Conservation (phyloP, 345 rosid species). For the Isatis tinctoria region DNA sequence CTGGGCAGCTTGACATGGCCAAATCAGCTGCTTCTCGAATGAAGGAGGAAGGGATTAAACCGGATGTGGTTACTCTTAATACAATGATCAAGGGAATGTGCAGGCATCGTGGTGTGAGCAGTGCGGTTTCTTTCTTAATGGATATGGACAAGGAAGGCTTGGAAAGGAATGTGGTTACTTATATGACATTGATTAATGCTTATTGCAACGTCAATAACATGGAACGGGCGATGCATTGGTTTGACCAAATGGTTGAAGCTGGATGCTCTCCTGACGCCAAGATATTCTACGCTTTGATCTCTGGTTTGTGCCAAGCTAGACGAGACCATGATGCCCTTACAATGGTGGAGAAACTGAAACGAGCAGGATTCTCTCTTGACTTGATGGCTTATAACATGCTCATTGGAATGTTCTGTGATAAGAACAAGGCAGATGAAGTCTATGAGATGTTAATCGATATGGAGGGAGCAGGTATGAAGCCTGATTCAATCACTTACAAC, state of each 20-base stretch:
- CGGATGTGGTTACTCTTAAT: slow-evolving; percentile 48
- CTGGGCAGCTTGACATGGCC: slow-evolving; percentile 50
- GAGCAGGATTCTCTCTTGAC: slow-evolving; percentile 51
- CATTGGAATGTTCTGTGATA: slow-evolving; percentile 51
- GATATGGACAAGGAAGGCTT: slow-evolving; percentile 47
- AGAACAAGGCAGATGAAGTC: slow-evolving; percentile 44
- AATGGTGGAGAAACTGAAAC: slow-evolving; percentile 41
- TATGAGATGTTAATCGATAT: slow-evolving; percentile 46
- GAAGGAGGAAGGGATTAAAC: slow-evolving; percentile 42
- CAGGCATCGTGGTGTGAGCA: slow-evolving; percentile 41
- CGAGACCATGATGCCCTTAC: slow-evolving; percentile 47
- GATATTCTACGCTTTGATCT: slow-evolving; percentile 49
- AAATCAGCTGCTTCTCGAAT: slow-evolving; percentile 42
- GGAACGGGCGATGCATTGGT: slow-evolving; percentile 45
- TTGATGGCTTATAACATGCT: slow-evolving; percentile 50
- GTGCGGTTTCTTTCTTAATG: slow-evolving; percentile 39
- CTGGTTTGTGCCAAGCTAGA: slow-evolving; percentile 57
- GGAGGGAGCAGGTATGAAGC: slow-evolving; percentile 47
- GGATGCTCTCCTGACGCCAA: slow-evolving; percentile 49
- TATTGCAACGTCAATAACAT: slow-evolving; percentile 56
- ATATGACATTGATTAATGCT: slow-evolving; percentile 49
- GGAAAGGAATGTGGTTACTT: slow-evolving; percentile 40
- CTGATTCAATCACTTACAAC: slow-evolving; percentile 54
- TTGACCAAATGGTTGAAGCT: slow-evolving; percentile 40
- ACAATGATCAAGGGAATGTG: slow-evolving; percentile 65